Evolutionary conservation across 495 filamentous ascomycete species (phyloP), one percentile per base, ranked within the genome.

Genomic region (Podospora pseudoanserina): DNA sequence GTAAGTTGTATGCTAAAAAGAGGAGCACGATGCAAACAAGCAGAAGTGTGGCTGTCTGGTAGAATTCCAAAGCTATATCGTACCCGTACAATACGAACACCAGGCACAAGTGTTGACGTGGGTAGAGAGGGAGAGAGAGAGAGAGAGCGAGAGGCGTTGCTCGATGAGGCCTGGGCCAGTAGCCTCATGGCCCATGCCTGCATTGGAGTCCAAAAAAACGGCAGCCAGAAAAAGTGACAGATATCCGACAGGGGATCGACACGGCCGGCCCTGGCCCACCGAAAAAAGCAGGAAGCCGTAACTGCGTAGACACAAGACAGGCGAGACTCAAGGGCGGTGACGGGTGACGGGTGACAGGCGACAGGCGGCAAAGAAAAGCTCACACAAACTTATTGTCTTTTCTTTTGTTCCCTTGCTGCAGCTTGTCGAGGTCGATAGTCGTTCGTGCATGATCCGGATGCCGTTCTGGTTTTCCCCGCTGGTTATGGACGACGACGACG

Each of bases 11-110:
- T 62, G 63, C 61, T 63, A 69, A 68, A 64, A 67, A 49, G 34
- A 39, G 62, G 57, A 68, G 27, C 20, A 49, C 66, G 64, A 66
- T 71, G 64, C 69, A 72, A 75, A 70, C 65, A 65, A 57, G 60
- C 60, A 66, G 39, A 49, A 44, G 2, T 66, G 64, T 71, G 68
- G 68, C 66, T 72, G 65, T 19, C 58, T 28, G 18, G n/a, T 59
- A 19, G 64, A 65, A 74, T 72, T 68, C 70, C 67, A 67, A 67
- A 30, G 27, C 20, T 19, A 20, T 55, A 28, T 20, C 6, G 28
- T 7, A 23, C n/a, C 16, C 30, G 58, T 63, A 57, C 59, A 54
- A 18, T 53, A 60, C 16, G 7, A 44, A 39, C 18, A 54, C 32
- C 32, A 61, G 4, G 58, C 15, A n/a, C 58, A 63, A 30, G 60